Evolutionary conservation across 176 grass and related monocot genomes (phyloP).

Genomic region (Puccinellia tenuiflora): DNA sequence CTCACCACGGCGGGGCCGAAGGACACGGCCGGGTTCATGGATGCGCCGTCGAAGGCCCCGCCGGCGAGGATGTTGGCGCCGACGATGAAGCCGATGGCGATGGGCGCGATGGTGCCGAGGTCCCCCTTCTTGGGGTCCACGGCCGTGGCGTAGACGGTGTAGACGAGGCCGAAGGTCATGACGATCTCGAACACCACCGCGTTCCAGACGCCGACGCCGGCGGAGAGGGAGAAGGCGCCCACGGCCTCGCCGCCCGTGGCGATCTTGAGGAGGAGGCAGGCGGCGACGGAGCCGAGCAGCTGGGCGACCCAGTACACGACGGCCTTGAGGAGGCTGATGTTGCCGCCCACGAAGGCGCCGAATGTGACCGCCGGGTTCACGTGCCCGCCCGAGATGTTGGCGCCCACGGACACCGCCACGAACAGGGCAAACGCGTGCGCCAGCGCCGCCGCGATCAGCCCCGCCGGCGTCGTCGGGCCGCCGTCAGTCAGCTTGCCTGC

Average conservation of each 20-base stretch:
- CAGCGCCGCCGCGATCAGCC: slow-evolving; percentile 54
- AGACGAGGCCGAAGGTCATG: slow-evolving; percentile 86
- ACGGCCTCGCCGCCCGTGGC: slow-evolving; percentile 40
- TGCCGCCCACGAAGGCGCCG: slow-evolving; percentile 72
- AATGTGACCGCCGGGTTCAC: slow-evolving; percentile 92
- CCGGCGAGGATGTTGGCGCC: slow-evolving; percentile 80
- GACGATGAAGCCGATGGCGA: slow-evolving; percentile 76
- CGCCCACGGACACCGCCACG: slow-evolving; percentile 59
- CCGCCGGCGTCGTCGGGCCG: slow-evolving; percentile 41
- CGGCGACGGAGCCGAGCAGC: slow-evolving; percentile 68
- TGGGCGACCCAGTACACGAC: slow-evolving; percentile 76
- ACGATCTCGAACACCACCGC: slow-evolving; percentile 65
- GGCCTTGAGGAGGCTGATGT: slow-evolving; percentile 57
- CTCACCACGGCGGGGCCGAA: slow-evolving; percentile 63
- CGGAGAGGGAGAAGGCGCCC: slow-evolving; percentile 55
- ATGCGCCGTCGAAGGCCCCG: slow-evolving; percentile 67
- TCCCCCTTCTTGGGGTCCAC: slow-evolving; percentile 61
- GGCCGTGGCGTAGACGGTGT: slow-evolving; percentile 78
- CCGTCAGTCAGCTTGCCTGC: slow-evolving; percentile 64
- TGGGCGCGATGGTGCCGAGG: slow-evolving; percentile 54
- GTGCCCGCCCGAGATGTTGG: slow-evolving; percentile 82
- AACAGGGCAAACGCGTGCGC: slow-evolving; percentile 66
- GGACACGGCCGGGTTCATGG: slow-evolving; percentile 86
- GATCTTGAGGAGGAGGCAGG: slow-evolving; percentile 74
- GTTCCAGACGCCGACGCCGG: slow-evolving; percentile 56